phyloP scores from a whole-genome alignment of 2,329 filamentous ascomycete genomes.

The Calonectria hongkongensis region DNA sequence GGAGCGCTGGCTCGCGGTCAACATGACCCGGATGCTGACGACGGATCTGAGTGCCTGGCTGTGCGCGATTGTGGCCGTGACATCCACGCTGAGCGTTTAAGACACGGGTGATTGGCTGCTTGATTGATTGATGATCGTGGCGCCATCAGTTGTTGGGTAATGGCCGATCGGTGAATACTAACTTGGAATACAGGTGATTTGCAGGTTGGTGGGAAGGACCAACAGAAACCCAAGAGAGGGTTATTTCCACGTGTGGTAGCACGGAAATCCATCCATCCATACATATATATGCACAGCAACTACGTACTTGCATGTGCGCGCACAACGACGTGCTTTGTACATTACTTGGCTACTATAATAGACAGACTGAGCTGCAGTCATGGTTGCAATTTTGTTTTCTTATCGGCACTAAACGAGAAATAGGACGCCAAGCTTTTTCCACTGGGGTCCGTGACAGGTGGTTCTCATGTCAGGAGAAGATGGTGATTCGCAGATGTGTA shows the following conservation, averaged over 20 bases:
- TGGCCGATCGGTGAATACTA: no score
- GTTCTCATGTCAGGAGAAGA: background rate
- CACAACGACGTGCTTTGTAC: background rate
- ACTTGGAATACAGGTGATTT: no score
- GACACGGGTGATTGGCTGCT: background rate
- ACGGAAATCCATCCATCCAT: background rate
- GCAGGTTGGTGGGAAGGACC: no score
- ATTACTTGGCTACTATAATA: no score
- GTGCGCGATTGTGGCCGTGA: slow-evolving; percentile 57
- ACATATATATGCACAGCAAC: background rate
- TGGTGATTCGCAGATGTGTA: background rate
- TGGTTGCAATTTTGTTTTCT: slow-evolving; percentile 8
- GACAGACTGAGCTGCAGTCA: slow-evolving; percentile 1
- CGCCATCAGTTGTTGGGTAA: background rate
- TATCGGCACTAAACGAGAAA: slow-evolving; percentile 22
- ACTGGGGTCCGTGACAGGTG: slow-evolving; percentile 1
- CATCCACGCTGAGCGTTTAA: slow-evolving; percentile 50
- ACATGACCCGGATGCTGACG: slow-evolving; percentile 57
- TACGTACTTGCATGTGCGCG: background rate
- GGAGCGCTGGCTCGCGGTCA: slow-evolving; percentile 58
- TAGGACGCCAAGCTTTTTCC: slow-evolving; percentile 11
- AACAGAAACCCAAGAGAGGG: no score
- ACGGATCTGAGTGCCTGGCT: slow-evolving; percentile 60
- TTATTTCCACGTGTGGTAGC: no score
- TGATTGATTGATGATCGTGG: background rate